phyloP scores from a whole-genome alignment of 768 basidiomycete genomes.

The Leccinellum rugosiceps region DNA sequence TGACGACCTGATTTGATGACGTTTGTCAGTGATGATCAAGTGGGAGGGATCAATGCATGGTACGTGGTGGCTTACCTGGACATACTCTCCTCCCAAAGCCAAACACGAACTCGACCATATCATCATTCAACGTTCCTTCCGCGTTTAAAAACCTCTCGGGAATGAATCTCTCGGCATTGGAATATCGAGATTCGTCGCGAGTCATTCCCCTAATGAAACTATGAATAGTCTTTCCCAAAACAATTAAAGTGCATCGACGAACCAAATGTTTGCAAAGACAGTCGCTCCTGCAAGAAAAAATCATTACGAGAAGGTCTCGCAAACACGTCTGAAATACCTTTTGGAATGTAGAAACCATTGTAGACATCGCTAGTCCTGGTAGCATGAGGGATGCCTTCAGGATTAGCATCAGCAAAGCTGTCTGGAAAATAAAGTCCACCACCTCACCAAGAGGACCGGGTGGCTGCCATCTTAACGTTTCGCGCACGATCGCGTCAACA shows the following conservation, averaged over 20 bases:
- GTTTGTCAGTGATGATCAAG: too few relatives aligned
- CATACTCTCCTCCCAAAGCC: too few relatives aligned
- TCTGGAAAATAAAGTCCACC: background rate
- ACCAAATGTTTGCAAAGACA: slow-evolving; percentile 17
- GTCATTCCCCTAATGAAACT: slow-evolving; percentile 8
- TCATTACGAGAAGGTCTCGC: background rate
- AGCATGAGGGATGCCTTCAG: slow-evolving; percentile 16
- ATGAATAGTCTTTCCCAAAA: background rate
- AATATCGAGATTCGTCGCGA: slow-evolving; percentile 18
- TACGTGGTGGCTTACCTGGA: too few relatives aligned
- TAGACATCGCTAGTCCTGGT: slow-evolving; percentile 37
- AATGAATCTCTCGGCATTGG: slow-evolving; percentile 10
- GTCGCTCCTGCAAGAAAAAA: slow-evolving; percentile 3
- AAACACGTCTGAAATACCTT: slow-evolving; percentile 27
- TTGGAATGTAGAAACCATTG: slow-evolving; percentile 54
- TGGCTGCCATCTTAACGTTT: slow-evolving; percentile 14
- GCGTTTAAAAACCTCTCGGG: slow-evolving; percentile 13
- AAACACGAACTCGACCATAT: background rate
- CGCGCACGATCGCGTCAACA: slow-evolving; percentile 10
- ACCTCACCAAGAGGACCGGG: background rate
- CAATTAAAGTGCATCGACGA: background rate
- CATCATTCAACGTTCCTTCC: slow-evolving; percentile 7
- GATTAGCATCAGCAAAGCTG: background rate
- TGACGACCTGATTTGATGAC: too few relatives aligned
- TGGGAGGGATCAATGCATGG: too few relatives aligned